phyloP scores from a whole-genome alignment of 768 basidiomycete genomes.

The Lentinula lateritia region DNA sequence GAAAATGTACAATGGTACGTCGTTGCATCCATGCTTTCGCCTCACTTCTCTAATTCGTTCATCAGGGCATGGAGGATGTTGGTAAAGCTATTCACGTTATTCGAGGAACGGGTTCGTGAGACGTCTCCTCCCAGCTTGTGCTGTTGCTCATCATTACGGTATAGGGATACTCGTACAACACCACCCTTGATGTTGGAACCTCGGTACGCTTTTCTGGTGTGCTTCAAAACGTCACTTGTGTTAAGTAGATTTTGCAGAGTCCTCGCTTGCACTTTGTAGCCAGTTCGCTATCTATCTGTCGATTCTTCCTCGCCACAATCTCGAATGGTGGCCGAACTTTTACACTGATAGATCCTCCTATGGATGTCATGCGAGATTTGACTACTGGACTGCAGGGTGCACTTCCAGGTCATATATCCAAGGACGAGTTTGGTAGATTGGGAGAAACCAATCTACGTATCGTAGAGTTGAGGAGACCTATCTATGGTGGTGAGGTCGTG shows the following conservation, averaged over 20 bases:
- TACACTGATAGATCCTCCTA: slow-evolving; percentile 36
- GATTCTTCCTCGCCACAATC: slow-evolving; percentile 64
- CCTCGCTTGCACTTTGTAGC: slow-evolving; percentile 68
- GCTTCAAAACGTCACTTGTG: slow-evolving; percentile 2
- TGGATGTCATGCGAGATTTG: slow-evolving; percentile 29
- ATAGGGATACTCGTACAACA: slow-evolving; percentile 69
- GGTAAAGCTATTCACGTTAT: slow-evolving; percentile 50
- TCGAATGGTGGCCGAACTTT: slow-evolving; percentile 56
- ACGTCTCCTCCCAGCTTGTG: slow-evolving; percentile 4
- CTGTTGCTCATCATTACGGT: slow-evolving; percentile 8
- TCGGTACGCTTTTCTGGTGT: slow-evolving; percentile 23
- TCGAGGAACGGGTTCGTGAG: slow-evolving; percentile 49
- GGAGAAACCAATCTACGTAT: background rate
- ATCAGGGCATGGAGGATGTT: slow-evolving; percentile 58
- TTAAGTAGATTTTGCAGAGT: slow-evolving; percentile 27
- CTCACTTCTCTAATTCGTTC: background rate
- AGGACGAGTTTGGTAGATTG: slow-evolving; percentile 26
- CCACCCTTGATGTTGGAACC: slow-evolving; percentile 53
- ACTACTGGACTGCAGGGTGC: slow-evolving; percentile 30
- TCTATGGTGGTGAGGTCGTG: background rate
- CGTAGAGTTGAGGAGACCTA: background rate
- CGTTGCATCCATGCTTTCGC: background rate
- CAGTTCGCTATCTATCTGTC: slow-evolving; percentile 37
- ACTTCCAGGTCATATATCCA: slow-evolving; percentile 28
- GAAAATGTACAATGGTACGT: slow-evolving; percentile 48